Base-by-base conservation (phyloP, 1,284 basidiomycete genomes). In the Cutaneotrichosporon daszewskae region DNA sequence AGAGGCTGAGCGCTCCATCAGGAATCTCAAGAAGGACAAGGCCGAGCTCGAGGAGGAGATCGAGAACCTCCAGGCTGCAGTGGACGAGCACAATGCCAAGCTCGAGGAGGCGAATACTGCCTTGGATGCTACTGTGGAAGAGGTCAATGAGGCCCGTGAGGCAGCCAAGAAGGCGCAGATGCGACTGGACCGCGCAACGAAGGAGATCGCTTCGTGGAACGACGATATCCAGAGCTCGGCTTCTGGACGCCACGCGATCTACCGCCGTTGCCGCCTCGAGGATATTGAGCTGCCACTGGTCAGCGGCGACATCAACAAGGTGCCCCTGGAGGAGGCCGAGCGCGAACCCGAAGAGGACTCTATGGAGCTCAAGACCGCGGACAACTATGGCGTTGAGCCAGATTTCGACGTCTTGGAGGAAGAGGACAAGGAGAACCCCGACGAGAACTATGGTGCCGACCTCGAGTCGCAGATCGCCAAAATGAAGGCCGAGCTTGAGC, bases 141-240 rank as follows among this genome's bases (percentile, higher is more conserved):
- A 62, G 13, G 64, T 94, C 2, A 90, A 95, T 22, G 78, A 82
- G 25, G 80, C 80, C 20, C 89, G 90, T 72, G 81, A 81, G 60
- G 78, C 77, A 1, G 79, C 83, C 5, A 66, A 74, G 14, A 86
- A 83, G 57, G 80, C 86, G 0, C 75, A 79, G 10, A 87, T 84
- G 55, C 77, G 78, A 0, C 76, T 97, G 26, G 94, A 98, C 62
- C 82, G 84, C 53, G 82, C 83, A 1, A 67, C 91, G 52, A 97
- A 96, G 71, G 91, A 97, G 64, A 89, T 97, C 45, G 81, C 85
- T 1, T 74, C 74, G 14, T 84, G 82, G 87, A 95, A 94, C 59
- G 90, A 94, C 64, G 85, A 91, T 60, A 96, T 97, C 49, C 89
- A 92, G 69, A 88, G 87, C 59, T 72, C 87, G 11, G 85, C 83